These are phyloP conservation scores for Saccharum officinarum DNA, from an alignment of 176 grass and related monocot genomes.

Conservation along the genomic window DNA sequence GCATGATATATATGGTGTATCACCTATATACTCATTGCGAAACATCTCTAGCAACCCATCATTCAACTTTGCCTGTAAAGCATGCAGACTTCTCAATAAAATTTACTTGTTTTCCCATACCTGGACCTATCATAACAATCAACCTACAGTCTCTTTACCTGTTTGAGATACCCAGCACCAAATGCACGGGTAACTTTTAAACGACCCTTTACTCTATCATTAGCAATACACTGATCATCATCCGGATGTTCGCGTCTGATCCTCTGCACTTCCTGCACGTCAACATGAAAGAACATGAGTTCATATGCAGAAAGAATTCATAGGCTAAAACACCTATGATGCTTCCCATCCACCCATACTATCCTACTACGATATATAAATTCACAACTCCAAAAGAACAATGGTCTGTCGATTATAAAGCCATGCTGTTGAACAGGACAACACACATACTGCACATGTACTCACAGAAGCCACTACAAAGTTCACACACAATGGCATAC, in stretches of 20 bases:
- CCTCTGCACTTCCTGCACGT: conserved; percentile 77
- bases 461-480: not conserved
- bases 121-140: not conserved
- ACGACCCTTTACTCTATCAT: conserved; percentile 90
- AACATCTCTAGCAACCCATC: conserved; percentile 87
- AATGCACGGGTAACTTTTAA: conserved; percentile 92
- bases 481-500: conserved; percentile 13
- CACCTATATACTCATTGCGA: conserved; percentile 78
- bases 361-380: not conserved
- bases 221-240: conserved; percentile 83
- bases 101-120: not conserved
- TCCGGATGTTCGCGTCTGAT: conserved; percentile 83
- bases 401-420: not conserved
- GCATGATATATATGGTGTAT: conserved; percentile 74
- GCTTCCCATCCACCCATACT: not conserved
- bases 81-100: conserved; percentile 18
- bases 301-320: not conserved
- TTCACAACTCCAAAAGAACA: not conserved
- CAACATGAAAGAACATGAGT: conserved; percentile 3
- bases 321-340: not conserved
- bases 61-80: conserved; percentile 71
- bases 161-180: conserved; percentile 93
- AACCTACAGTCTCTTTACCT: conserved; percentile 50
- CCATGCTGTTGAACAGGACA: not conserved
- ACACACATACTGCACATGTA: not conserved